phyloP scores from a whole-genome alignment of 2,329 filamentous ascomycete species.

The Akanthomyces dipterigenus region DNA sequence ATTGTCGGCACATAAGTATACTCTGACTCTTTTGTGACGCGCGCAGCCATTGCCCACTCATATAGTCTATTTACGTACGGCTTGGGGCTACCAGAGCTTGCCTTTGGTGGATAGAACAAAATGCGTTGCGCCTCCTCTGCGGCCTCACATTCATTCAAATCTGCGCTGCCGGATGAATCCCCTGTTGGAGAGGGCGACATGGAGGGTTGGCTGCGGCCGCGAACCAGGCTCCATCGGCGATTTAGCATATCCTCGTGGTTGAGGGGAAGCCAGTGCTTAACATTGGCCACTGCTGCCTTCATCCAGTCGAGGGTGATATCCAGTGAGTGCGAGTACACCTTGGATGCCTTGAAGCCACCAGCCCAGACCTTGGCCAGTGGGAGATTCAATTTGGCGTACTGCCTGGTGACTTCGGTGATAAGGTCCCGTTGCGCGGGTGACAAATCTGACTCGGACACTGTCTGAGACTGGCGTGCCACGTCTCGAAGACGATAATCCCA shows the following conservation, averaged over 20 bases:
- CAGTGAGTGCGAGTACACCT: slow-evolving; percentile 25
- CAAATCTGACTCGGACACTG: slow-evolving; percentile 29
- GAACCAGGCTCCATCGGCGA: slow-evolving; percentile 34
- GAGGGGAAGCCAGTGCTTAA: slow-evolving; percentile 31
- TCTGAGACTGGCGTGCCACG: slow-evolving; percentile 17
- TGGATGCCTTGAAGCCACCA: slow-evolving; percentile 26
- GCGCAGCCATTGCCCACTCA: slow-evolving; percentile 25
- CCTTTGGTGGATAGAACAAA: slow-evolving; percentile 41
- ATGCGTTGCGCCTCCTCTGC: slow-evolving; percentile 24
- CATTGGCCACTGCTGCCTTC: slow-evolving; percentile 23
- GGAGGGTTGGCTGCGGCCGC: not conserved
- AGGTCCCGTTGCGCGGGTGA: slow-evolving; percentile 39
- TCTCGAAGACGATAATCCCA: slow-evolving; percentile 39
- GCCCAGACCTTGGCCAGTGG: slow-evolving; percentile 40
- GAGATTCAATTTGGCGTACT: slow-evolving; percentile 21
- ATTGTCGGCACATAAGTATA: slow-evolving; percentile 41
- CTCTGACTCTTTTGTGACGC: slow-evolving; percentile 10
- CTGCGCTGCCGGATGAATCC: not conserved
- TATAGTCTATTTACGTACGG: slow-evolving; percentile 36
- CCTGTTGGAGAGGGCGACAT: not conserved
- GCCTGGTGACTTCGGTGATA: slow-evolving; percentile 23
- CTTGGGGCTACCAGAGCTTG: not conserved
- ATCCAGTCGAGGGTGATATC: slow-evolving; percentile 38
- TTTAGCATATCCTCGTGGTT: slow-evolving; percentile 19
- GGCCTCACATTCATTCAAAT: slow-evolving; percentile 7